Base-by-base conservation (phyloP, 768 basidiomycete genomes). In the Amanita subjunquillea region DNA sequence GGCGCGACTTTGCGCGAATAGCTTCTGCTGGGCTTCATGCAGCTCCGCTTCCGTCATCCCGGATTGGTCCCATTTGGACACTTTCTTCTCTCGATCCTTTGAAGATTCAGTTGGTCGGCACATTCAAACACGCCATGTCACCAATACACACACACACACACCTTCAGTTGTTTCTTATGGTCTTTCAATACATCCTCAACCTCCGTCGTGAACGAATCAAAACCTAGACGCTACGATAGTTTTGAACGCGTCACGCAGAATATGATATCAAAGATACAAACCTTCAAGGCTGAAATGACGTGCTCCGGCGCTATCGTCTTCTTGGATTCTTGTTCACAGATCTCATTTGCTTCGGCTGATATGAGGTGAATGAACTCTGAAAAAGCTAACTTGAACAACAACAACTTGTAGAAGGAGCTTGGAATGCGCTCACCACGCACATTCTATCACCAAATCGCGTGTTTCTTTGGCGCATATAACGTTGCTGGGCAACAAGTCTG, bases 351-450 rank as follows among this genome's bases (percentile, higher is more conserved):
- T 65, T 97, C 92, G 7, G 93, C 91, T 15, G 96, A 95, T 65
- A 99, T 87, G 67, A 98, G 71, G 65, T 97, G 91, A 56, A 99
- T 94, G 67, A 98, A 99, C 74, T 99, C 96, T 99, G 34, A 6
- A 52, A 37, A 51, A 30, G 59, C 40, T 15, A 42, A 37, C 15
- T 6, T 48, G 17, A 17, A 17, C 6, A 23, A 4, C 23, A 48
- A 12, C 30, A 3, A 39, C 13, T n/a, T 32, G 45, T 44, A 36
- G 44, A 50, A 59, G 1, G 29, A 2, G n/a, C 25, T 8, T n/a
- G 46, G 51, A 54, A 54, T 51, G 55, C 74, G 77, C 85, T 85
- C 75, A 96, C 96, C 80, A 98, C 91, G 81, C 95, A 62, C 94
- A 98, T 72, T 97, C 93, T 67, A 94, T 93, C 39, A 99, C 86